Base-by-base conservation (phyloP, 108 stramenopile species). In the Skeletonema tropicum region DNA sequence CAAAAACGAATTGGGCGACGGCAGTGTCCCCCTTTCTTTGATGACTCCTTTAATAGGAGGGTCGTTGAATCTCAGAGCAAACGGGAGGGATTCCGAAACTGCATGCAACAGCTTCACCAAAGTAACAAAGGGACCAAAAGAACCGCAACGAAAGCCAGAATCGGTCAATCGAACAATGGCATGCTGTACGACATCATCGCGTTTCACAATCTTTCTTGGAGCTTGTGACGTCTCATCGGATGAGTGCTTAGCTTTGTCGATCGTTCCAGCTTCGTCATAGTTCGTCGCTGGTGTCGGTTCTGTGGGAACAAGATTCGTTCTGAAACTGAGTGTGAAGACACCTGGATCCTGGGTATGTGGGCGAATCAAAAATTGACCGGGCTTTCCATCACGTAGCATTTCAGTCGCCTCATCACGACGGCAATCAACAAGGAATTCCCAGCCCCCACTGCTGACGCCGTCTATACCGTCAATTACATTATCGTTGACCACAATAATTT, bases 381-480 rank as follows among this genome's bases (percentile, higher is more conserved):
- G 83, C 64, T 79, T 63, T 48, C 82, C 67, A 69, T 74, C 73
- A 57, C 87, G 76, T 13, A 96, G 90, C 75, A 96, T 80, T 68
- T 90, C 88, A 31, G 92, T 93, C 0, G 95, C 92, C 73, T 93
- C 91, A 38, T 89, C 79, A 19, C 95, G 80, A 9, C 82, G 75
- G 55, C 91, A 93, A 59, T 96, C 95, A 5, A 94, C 92, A 13
- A 96, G 82, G 71, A 96, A 96, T 60, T 96, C 92, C 95, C 95
- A 96, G 4, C 95, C 95, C 6, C 95, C 95, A 60, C 95, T 92
- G 15, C 72, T 76, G 7, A 83, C 86, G 19, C 76, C 68, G 35
- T 86, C 86, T 39, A 85, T 71, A 48, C 66, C 66, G 57, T 67
- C 68, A 14, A 66, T 31, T 15, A 74, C 70, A 41, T 79, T 59